A percentile compares a stretch with the other conserved stretches of the same genome.
These are phyloP conservation scores for Podaxis rugospora DNA, from an alignment of 768 basidiomycete genomes.

Conservation along the genomic window DNA sequence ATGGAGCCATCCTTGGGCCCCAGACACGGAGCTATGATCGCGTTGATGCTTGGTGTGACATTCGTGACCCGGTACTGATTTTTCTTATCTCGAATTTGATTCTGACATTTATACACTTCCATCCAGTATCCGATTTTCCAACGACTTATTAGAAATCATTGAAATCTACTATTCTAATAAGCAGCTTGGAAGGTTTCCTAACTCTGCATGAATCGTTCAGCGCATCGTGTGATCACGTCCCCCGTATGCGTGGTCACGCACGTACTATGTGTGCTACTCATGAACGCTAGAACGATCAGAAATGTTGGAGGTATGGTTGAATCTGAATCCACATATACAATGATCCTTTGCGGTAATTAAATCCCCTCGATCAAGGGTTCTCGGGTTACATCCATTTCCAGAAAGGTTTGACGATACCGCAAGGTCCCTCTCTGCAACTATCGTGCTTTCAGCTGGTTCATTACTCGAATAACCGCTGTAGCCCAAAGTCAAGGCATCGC, in stretches of 20 bases:
- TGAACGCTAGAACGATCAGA: not conserved
- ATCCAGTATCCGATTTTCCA: no score
- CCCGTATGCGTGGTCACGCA: no score
- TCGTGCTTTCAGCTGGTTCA: not conserved
- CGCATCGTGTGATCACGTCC: no score
- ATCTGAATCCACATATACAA: not conserved
- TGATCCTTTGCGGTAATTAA: not conserved
- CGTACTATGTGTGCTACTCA: not conserved
- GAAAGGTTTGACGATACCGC: not conserved
- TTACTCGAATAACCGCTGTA: no score
- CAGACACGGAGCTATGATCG: not conserved
- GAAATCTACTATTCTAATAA: no score
- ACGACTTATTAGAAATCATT: no score
- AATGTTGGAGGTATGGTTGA: not conserved
- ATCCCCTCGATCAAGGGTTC: not conserved
- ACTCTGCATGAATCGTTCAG: no score
- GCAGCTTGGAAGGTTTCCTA: no score
- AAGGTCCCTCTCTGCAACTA: not conserved
- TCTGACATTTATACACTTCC: not conserved
- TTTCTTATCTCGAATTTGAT: not conserved
- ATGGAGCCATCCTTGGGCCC: not conserved
- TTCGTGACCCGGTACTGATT: not conserved
- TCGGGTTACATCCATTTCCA: not conserved
- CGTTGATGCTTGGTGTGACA: constrained; percentile 1
- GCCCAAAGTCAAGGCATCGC: no score